These are phyloP conservation scores for Claviceps maximensis DNA, from an alignment of 2,329 filamentous ascomycete genomes.

Conservation along the genomic window DNA sequence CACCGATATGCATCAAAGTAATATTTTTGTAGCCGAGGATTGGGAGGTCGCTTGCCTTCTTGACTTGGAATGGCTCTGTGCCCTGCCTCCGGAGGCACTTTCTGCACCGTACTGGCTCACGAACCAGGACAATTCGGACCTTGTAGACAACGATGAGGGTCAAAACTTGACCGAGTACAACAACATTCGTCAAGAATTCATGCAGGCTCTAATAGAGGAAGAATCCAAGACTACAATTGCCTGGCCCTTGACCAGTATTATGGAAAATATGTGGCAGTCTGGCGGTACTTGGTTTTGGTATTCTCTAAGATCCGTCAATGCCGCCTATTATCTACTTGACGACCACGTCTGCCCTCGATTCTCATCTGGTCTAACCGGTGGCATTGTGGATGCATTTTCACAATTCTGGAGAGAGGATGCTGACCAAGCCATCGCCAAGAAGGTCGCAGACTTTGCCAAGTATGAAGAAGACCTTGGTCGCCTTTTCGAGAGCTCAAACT, in stretches of 20 bases:
- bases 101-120: not conserved
- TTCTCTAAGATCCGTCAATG: too few species aligned
- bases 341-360: not conserved
- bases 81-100: too few species aligned
- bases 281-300: too few species aligned
- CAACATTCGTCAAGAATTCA: not conserved
- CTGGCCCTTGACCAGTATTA: too few species aligned
- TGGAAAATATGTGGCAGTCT: too few species aligned
- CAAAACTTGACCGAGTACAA: not conserved
- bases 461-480: not conserved
- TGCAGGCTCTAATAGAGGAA: too few species aligned
- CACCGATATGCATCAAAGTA: conserved; percentile 20
- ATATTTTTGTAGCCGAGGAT: conserved; percentile 23
- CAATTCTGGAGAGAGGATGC: not conserved
- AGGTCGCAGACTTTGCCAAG: not conserved
- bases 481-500: not conserved
- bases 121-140: not conserved
- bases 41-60: conserved; percentile 13
- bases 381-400: not conserved
- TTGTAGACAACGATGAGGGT: not conserved
- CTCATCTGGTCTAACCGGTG: not conserved
- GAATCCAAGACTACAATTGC: too few species aligned
- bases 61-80: too few species aligned
- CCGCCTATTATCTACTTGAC: too few species aligned
- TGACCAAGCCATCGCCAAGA: not conserved